These are phyloP conservation scores for Boletus rex-veris DNA, from an alignment of 768 basidiomycete genomes.

Conservation along the genomic window DNA sequence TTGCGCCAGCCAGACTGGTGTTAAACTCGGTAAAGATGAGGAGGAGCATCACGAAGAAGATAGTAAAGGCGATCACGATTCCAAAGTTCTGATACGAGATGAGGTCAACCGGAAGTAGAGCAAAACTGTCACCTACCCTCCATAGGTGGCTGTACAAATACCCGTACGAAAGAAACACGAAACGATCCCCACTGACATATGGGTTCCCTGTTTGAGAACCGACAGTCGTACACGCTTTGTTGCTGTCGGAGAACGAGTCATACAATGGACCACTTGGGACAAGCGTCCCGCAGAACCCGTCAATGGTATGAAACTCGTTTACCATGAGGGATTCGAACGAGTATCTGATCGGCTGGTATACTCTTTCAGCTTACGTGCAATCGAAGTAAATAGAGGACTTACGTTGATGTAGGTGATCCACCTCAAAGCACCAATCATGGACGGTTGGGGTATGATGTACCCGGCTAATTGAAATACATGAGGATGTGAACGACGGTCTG, in stretches of 20 bases:
- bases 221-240: constrained; percentile 75
- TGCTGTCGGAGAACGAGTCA: constrained; percentile 47
- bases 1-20: constrained; percentile 34
- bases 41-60: constrained; percentile 53
- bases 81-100: constrained; percentile 53
- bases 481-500: neutral
- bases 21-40: constrained; percentile 59
- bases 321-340: constrained; percentile 68
- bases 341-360: constrained; percentile 50
- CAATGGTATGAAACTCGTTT: constrained; percentile 76
- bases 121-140: constrained; percentile 32
- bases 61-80: constrained; percentile 61
- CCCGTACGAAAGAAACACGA: constrained; percentile 42
- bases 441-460: constrained; percentile 56
- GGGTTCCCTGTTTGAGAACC: constrained; percentile 60
- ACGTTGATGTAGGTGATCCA: constrained; percentile 69
- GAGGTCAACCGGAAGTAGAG: neutral
- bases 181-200: constrained; percentile 60
- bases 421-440: constrained; percentile 64
- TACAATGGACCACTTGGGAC: constrained; percentile 65
- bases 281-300: constrained; percentile 57
- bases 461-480: constrained; percentile 31
- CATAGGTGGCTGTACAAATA: constrained; percentile 48
- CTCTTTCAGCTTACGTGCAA: neutral
- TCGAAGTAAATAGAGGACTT: constrained; percentile 34